A percentile compares a stretch with the other conserved stretches of the same genome.
These are phyloP conservation scores for Zoysia matrella DNA, from an alignment of 202 grass and related monocot genomes.

Conservation along the genomic window DNA sequence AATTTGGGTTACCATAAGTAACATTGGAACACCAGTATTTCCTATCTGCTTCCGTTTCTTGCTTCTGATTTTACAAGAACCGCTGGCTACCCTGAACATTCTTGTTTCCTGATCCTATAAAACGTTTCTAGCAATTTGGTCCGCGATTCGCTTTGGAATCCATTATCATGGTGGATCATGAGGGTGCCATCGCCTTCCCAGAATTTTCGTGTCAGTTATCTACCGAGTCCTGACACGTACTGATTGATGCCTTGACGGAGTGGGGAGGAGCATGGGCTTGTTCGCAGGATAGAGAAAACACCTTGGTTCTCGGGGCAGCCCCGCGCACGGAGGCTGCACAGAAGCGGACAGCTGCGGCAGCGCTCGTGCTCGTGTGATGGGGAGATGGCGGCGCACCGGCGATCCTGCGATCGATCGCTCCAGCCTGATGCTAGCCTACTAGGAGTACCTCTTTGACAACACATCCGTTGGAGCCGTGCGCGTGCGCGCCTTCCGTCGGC, in stretches of 20 bases:
- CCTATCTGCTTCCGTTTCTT: conserved; percentile 18
- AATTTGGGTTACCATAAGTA: conserved; percentile 39
- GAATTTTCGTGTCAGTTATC: not conserved
- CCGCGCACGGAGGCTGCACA: not conserved
- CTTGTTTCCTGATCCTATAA: not conserved
- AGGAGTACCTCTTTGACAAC: not conserved
- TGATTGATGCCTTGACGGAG: not conserved
- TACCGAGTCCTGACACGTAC: not conserved
- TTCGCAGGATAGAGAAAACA: too few relatives aligned
- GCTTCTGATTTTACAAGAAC: conserved; percentile 1
- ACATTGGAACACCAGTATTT: conserved; percentile 6
- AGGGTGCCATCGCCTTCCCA: not conserved
- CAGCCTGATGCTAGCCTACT: not conserved
- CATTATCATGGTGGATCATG: too few relatives aligned
- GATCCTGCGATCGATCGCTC: not conserved
- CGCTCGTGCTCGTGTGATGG: not conserved
- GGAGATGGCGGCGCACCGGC: conserved; percentile 14
- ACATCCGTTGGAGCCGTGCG: conserved; percentile 12
- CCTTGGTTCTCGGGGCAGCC: not conserved
- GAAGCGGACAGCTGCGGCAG: not conserved
- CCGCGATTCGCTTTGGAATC: not conserved
- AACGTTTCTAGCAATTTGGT: not conserved
- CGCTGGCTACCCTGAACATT: not conserved
- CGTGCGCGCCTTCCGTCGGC: conserved; percentile 12
- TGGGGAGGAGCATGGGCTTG: too few relatives aligned